Evolutionary conservation across 805 yeast species (phyloP).

Genomic region (Dipodascopsis uninucleata): DNA sequence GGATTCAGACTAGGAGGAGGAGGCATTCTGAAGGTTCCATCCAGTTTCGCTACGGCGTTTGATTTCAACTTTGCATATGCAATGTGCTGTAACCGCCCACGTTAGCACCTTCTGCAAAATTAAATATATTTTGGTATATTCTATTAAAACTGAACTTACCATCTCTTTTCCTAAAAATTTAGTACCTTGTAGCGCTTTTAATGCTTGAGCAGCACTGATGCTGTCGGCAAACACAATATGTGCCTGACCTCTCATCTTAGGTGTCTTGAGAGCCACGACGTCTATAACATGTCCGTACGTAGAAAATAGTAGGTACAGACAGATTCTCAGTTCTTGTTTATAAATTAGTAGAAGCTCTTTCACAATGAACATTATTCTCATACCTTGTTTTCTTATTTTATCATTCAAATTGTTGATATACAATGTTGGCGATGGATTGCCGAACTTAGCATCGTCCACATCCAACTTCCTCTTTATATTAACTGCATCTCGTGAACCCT

Average conservation of each 20-base stretch:
- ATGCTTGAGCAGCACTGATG: conserved; percentile 36
- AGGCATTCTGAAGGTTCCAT: conserved; percentile 32
- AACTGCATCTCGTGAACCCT: no score
- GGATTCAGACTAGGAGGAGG: conserved; percentile 12
- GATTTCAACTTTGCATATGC: conserved; percentile 35
- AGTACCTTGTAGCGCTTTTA: conserved; percentile 33
- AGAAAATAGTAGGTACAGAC: conserved; percentile 40
- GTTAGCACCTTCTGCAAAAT: background rate
- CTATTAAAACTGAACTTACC: conserved; percentile 7
- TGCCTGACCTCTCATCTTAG: conserved; percentile 45
- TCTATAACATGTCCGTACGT: conserved; percentile 39
- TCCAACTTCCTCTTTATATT: no score
- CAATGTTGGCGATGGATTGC: conserved; percentile 35
- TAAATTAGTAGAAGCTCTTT: conserved; percentile 4
- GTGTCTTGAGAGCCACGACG: conserved; percentile 38
- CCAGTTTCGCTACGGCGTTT: conserved; percentile 33
- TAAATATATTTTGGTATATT: background rate
- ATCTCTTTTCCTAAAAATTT: conserved; percentile 38
- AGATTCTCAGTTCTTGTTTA: conserved; percentile 33
- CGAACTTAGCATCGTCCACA: background rate
- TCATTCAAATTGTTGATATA: conserved; percentile 41
- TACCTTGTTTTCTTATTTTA: conserved; percentile 35
- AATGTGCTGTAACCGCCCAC: conserved; percentile 21
- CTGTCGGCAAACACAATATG: conserved; percentile 37
- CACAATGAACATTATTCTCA: conserved; percentile 4